Base-by-base conservation (phyloP, 129 eudicot genomes). In the Glebionis coronaria region DNA sequence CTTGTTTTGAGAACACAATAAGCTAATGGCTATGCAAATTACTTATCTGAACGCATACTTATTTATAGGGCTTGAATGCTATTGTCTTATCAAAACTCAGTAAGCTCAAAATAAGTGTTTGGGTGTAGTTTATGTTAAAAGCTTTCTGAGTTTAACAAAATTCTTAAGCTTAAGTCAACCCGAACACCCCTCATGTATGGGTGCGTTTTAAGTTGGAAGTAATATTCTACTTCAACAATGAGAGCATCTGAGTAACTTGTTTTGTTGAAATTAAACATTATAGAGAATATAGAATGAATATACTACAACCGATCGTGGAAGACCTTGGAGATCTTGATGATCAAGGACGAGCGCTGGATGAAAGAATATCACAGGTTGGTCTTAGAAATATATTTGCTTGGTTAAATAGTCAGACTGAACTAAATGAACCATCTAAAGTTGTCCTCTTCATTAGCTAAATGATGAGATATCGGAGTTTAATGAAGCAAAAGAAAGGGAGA, bases 401-500 rank as follows among this genome's bases (percentile, higher is more conserved):
- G 47, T 47, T 65, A n/a, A 67, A 40, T 16, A 13, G 12, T 18
- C 38, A 12, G 65, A 58, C 42, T 68, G 38, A 61, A 15, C 29
- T 11, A 40, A 54, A 19, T 25, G 63, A 25, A 13, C 5, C 12
- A 14, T 44, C 56, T 53, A 35, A 61, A 9, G 59, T 7, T 57
- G 12, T 55, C n/a, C 11, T 49, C 68, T 25, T 51, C 42, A 62
- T 28, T 80, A 88, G 98, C 67, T 82, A 71, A 77, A 82, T 44
- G 73, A 73, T 52, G 96, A 88, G 71, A 78, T 86, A 73, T 74
- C 84, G 67, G 87, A 82, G 74, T 38, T 59, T 20, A 80, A 88
- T 21, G 84, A 88, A 65, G 73, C 78, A 60, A 80, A 87, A 72
- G 98, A 88, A 68, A 79, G 72, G 66, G 95, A 93, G 80, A 76